Evolutionary conservation across 1,284 basidiomycete genomes (phyloP).

Genomic region (Ustilago crameri): DNA sequence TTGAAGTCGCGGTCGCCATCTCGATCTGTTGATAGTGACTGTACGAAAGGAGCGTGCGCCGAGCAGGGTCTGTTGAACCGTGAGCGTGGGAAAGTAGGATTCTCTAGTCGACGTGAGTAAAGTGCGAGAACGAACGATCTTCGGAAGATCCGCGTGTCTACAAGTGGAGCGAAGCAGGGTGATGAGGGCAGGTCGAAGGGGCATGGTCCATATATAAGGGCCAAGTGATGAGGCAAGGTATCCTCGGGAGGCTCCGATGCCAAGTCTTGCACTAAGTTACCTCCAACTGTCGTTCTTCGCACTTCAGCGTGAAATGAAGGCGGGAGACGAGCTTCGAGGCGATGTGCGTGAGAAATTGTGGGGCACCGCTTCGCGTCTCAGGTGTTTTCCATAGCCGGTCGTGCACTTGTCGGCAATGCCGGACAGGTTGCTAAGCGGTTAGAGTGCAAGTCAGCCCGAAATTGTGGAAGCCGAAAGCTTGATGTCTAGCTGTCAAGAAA

Average conservation of each 20-base stretch:
- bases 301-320: slow-evolving; percentile 2
- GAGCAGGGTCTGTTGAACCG: too few species aligned
- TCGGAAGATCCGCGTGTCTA: slow-evolving; percentile 18
- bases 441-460: too few species aligned
- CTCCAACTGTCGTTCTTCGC: not conserved
- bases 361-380: not conserved
- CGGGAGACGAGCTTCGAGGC: not conserved
- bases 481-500: too few species aligned
- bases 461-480: too few species aligned
- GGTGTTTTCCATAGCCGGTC: not conserved
- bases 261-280: slow-evolving; percentile 4
- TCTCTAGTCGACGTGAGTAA: not conserved
- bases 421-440: too few species aligned
- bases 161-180: slow-evolving; percentile 12
- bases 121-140: not conserved
- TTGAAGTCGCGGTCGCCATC: slow-evolving; percentile 22
- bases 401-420: not conserved
- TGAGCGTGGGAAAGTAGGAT: slow-evolving; percentile 23
- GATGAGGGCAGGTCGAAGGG: slow-evolving; percentile 10
- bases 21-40: slow-evolving; percentile 22
- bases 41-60: slow-evolving; percentile 9
- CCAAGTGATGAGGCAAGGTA: not conserved
- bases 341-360: not conserved
- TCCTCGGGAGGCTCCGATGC: slow-evolving; percentile 7
- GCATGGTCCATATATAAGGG: slow-evolving; percentile 15